phyloP scores from a whole-genome alignment of 768 basidiomycete genomes.

The Glaciozyma antarctica region DNA sequence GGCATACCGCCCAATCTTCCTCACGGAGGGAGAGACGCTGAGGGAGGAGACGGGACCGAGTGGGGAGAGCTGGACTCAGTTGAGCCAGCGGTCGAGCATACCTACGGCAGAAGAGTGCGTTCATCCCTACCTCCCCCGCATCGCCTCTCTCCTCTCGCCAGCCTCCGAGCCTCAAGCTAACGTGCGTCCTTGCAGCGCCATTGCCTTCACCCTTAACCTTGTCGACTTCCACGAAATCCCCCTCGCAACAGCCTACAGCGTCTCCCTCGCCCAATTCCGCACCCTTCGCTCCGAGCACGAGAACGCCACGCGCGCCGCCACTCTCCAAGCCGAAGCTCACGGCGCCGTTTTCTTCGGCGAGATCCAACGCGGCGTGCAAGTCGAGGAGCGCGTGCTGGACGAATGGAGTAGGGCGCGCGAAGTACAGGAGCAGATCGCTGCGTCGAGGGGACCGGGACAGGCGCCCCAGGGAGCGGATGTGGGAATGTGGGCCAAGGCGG shows the following conservation, averaged over 20 bases:
- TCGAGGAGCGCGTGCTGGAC: slow-evolving; percentile 51
- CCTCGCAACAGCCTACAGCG: slow-evolving; percentile 68
- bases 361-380: slow-evolving; percentile 54
- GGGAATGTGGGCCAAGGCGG: background rate
- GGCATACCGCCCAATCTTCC: slow-evolving; percentile 65
- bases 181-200: slow-evolving; percentile 48
- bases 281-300: slow-evolving; percentile 76
- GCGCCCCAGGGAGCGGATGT: background rate
- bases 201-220: slow-evolving; percentile 71
- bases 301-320: slow-evolving; percentile 63
- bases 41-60: slow-evolving; percentile 48
- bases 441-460: background rate
- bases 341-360: slow-evolving; percentile 60
- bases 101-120: slow-evolving; percentile 86
- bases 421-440: slow-evolving; percentile 21
- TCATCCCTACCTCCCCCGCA: background rate
- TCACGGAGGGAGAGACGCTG: slow-evolving; percentile 55
- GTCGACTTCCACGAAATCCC: slow-evolving; percentile 55
- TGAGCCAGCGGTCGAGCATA: slow-evolving; percentile 70
- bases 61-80: slow-evolving; percentile 62
- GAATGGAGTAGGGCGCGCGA: slow-evolving; percentile 45
- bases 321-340: slow-evolving; percentile 64
- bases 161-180: background rate
- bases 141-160: background rate
- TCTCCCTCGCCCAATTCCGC: slow-evolving; percentile 75